Conservation (phyloP, 495 filamentous ascomycete species). For the Penicillium silybi region DNA sequence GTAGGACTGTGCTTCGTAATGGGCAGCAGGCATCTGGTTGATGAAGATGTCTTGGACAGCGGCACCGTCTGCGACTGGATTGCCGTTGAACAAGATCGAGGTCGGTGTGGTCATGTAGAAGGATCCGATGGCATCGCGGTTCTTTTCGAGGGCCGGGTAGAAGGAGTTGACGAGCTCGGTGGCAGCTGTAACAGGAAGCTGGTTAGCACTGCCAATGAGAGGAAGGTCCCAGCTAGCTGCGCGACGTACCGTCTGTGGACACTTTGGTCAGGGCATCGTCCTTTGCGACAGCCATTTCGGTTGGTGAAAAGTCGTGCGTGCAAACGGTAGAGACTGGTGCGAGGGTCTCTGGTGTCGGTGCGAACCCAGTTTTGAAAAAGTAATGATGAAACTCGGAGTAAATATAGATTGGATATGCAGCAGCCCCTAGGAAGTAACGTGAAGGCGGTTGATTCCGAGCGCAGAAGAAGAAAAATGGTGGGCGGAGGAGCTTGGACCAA, state of each 20-base stretch:
- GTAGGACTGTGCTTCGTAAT: conserved; percentile 62
- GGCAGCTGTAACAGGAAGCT: conserved; percentile 31
- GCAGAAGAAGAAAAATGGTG: conserved; percentile 20
- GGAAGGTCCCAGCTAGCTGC: background rate
- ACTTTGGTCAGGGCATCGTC: conserved; percentile 45
- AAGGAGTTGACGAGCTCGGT: conserved; percentile 50
- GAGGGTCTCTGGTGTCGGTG: background rate
- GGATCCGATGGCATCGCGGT: conserved; percentile 48
- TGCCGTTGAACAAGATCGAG: conserved; percentile 65
- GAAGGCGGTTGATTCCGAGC: background rate
- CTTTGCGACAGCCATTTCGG: conserved; percentile 36
- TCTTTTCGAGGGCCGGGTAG: conserved; percentile 52
- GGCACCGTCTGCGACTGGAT: conserved; percentile 50
- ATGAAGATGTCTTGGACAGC: conserved; percentile 58
- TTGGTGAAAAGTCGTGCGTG: background rate
- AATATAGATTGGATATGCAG: background rate
- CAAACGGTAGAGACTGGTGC: background rate
- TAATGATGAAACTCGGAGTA: background rate
- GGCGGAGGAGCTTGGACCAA: conserved; percentile 40
- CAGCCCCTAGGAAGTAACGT: background rate
- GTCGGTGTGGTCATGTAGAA: conserved; percentile 55
- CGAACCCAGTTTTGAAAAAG: background rate
- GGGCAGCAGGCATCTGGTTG: conserved; percentile 55
- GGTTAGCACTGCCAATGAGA: conserved; percentile 2
- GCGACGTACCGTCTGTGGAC: conserved; percentile 45